Conservation (phyloP, 73 alveolate genomes). For the Uronychia binucleata region DNA sequence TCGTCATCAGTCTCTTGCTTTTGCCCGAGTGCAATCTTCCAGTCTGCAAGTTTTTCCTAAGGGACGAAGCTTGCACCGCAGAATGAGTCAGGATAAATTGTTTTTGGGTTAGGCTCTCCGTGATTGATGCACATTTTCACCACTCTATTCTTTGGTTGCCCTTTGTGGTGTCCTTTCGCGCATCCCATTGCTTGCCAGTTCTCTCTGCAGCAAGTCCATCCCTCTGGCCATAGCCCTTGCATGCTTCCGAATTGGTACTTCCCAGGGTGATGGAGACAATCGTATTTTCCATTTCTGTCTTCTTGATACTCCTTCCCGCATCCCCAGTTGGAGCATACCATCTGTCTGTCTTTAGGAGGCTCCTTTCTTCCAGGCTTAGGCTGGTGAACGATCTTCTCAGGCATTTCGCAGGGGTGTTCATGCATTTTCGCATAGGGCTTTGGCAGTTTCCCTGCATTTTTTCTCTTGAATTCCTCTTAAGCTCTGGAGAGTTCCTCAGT, state of each 20-base stretch:
- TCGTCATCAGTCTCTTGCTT: slow-evolving; percentile 67
- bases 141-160: slow-evolving; percentile 80
- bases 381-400: slow-evolving; percentile 51
- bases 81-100: slow-evolving; percentile 89
- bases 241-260: slow-evolving; percentile 95
- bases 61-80: slow-evolving; percentile 88
- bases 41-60: slow-evolving; percentile 38
- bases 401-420: slow-evolving; percentile 73
- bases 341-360: slow-evolving; percentile 57
- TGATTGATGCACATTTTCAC: slow-evolving; percentile 86
- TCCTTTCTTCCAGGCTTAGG: slow-evolving; percentile 50
- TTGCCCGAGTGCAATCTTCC: slow-evolving; percentile 36
- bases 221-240: slow-evolving; percentile 98
- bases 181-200: slow-evolving; percentile 97
- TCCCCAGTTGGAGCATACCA: slow-evolving; percentile 83
- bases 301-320: slow-evolving; percentile 85
- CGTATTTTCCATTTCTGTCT: slow-evolving; percentile 74
- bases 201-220: slow-evolving; percentile 98
- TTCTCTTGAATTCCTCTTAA: slow-evolving; percentile 47
- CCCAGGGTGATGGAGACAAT: slow-evolving; percentile 96
- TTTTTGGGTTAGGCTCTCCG: slow-evolving; percentile 86
- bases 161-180: slow-evolving; percentile 87
- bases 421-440: slow-evolving; percentile 46
- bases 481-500: slow-evolving; percentile 72
- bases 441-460: slow-evolving; percentile 40